A percentile compares a stretch with the other conserved stretches of the same genome.
phyloP scores from a whole-genome alignment of 768 basidiomycete species.

The Lactarius psammicola region DNA sequence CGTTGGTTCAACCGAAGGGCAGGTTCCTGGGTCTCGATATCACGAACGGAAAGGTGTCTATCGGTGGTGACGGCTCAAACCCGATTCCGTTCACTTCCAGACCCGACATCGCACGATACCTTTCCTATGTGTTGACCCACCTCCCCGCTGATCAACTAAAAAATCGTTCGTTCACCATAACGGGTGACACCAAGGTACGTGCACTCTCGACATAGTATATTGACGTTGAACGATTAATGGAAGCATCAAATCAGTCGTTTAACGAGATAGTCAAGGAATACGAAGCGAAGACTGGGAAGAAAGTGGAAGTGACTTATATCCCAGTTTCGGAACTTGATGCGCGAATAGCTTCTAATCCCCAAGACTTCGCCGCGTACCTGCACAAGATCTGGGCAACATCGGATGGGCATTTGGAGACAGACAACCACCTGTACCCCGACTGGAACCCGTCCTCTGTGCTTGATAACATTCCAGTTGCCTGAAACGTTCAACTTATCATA shows the following conservation, averaged over 20 bases:
- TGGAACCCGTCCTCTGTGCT: constrained; percentile 28
- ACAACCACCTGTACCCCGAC: constrained; percentile 23
- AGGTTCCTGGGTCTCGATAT: constrained; percentile 1
- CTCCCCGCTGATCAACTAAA: constrained; percentile 3
- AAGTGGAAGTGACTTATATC: constrained; percentile 21
- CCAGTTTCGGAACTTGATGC: constrained; percentile 18
- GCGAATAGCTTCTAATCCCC: constrained; percentile 15
- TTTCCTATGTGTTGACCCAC: constrained; percentile 21
- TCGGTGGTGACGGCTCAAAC: constrained; percentile 21
- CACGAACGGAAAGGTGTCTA: neutral
- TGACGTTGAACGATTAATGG: neutral
- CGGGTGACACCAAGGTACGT: constrained; percentile 13
- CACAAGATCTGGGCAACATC: constrained; percentile 17
- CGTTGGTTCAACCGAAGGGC: neutral
- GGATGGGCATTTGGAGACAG: constrained; percentile 1
- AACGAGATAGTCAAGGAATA: constrained; percentile 27
- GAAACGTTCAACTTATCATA: neutral
- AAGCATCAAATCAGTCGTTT: constrained; percentile 1
- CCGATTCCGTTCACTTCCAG: constrained; percentile 21
- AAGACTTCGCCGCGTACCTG: constrained; percentile 12
- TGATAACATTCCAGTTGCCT: constrained; percentile 18
- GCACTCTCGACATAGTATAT: neutral
- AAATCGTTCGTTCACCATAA: neutral
- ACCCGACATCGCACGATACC: neutral
- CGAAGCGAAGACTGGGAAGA: constrained; percentile 20